Evolutionary conservation across 257 asterid genomes (phyloP), one percentile per base, ranked within the genome.

Genomic region (Solanum pinnatisectum): DNA sequence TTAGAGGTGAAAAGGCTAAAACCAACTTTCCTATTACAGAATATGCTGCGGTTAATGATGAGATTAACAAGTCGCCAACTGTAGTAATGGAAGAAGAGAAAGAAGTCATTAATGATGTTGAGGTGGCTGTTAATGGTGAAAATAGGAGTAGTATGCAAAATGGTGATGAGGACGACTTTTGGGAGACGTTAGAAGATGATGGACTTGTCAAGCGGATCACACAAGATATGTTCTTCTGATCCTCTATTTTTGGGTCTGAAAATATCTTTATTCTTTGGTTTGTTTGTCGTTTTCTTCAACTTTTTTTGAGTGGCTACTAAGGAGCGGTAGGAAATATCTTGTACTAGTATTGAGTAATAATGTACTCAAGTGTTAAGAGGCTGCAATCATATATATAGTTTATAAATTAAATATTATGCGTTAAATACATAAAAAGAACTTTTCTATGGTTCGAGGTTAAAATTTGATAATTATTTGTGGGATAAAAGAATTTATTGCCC

Each of bases 21-120:
- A 87, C 89, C 0, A 89, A 89, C 33, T 91, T 89, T 44, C 89
- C 92, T 13, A 23, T 81, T 52, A 44, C 89, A 4, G 85, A 91
- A 20, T 91, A 91, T 83, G 5, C 68, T 10, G 42, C 25, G 4
- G 10, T 35, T 10, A 22, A 1, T 39, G 84, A 27, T 25, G 14
- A 44, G 63, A 27, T 63, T 63, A 63, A 44, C 14, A 44, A 79
- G 36, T 40, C 6, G 10, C 8, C 36, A 6, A n/a, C 2, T 35
- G 39, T 8, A 27, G 67, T 44, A 44, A 23, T 27, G 65, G 67
- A 79, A 44, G 67, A 40, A 11, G 16, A 70, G 23, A 70, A 3
- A 70, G 76, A 42, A 42, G 25, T 78, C 8, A 23, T 6, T 42
- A 8, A 81, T 15, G 84, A 5, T 35, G 46, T 4, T 35, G 81